Evolutionary conservation across 2,329 filamentous ascomycete species (phyloP).

Genomic region (Trichoderma atrobrunneum): DNA sequence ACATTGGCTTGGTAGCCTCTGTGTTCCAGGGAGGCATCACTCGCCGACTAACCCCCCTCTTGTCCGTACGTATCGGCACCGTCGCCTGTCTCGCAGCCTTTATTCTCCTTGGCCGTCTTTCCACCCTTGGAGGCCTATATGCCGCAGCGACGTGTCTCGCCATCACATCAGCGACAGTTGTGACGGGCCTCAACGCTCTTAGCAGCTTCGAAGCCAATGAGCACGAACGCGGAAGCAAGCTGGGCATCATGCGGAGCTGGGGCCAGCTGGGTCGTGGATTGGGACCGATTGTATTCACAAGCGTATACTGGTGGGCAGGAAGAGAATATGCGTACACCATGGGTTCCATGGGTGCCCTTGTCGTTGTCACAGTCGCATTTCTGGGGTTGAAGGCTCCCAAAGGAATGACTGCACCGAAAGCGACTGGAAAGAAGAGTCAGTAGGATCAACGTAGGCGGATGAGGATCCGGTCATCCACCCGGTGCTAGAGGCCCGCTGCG

Average conservation of each 20-base stretch:
- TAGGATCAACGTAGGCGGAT: neutral
- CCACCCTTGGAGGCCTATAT: constrained; percentile 70
- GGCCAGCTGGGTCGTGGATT: constrained; percentile 86
- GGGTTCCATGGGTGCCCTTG: constrained; percentile 76
- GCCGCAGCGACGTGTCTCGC: constrained; percentile 79
- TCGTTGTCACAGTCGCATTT: constrained; percentile 69
- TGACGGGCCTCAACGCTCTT: constrained; percentile 87
- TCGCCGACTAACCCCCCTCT: constrained; percentile 75
- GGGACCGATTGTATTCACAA: constrained; percentile 87
- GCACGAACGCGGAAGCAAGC: constrained; percentile 77
- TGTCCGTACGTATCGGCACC: constrained; percentile 77
- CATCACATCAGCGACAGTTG: constrained; percentile 88
- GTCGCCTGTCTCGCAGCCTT: constrained; percentile 76
- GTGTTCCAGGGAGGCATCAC: constrained; percentile 93
- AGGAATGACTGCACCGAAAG: constrained; percentile 21
- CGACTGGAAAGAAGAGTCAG: constrained; percentile 25
- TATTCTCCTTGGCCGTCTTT: constrained; percentile 69
- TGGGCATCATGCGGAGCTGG: constrained; percentile 77
- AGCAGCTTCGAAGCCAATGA: constrained; percentile 84
- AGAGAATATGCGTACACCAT: constrained; percentile 79
- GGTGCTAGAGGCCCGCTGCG: neutral
- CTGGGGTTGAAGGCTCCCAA: constrained; percentile 65
- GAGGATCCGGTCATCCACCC: neutral
- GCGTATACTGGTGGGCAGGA: constrained; percentile 97
- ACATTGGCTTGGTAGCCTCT: constrained; percentile 86